phyloP scores from a whole-genome alignment of 2,329 filamentous ascomycete species.

The Pseudopithomyces chartarum region DNA sequence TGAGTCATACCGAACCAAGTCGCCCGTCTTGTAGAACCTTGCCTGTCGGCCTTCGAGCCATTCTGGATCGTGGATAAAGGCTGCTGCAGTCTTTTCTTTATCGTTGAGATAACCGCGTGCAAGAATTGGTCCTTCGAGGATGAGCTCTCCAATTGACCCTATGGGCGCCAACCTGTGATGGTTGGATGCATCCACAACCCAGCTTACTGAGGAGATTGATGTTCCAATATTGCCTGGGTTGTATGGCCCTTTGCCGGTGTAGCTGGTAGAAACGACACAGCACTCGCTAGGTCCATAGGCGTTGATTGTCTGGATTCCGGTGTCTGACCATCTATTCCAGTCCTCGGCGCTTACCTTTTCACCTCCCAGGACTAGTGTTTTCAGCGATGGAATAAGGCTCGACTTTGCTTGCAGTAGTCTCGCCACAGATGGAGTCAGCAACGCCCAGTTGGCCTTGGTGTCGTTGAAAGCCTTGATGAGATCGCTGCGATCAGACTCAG shows the following conservation, averaged over 20 bases:
- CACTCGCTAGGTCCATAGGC: conserved; percentile 49
- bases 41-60: neutral
- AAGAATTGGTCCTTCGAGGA: conserved; percentile 59
- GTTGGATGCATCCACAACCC: conserved; percentile 35
- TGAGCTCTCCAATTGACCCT: conserved; percentile 51
- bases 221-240: neutral
- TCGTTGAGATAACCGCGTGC: conserved; percentile 31
- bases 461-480: neutral
- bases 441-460: neutral
- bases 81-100: conserved; percentile 27
- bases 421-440: neutral
- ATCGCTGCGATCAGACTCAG: conserved; percentile 39
- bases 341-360: conserved; percentile 9
- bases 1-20: conserved; percentile 10
- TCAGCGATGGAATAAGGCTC: neutral
- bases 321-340: conserved; percentile 43
- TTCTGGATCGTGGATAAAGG: conserved; percentile 17
- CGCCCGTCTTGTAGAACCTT: conserved; percentile 30
- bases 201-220: conserved; percentile 56
- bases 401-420: neutral
- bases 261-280: conserved; percentile 19
- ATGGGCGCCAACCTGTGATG: conserved; percentile 15
- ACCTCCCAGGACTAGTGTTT: neutral
- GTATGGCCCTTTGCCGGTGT: neutral
- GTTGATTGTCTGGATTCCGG: conserved; percentile 43